A percentile compares a stretch with the other conserved stretches of the same genome.
Conservation (phyloP, 306 rosid genomes). For the Dalbergia cultrata region DNA sequence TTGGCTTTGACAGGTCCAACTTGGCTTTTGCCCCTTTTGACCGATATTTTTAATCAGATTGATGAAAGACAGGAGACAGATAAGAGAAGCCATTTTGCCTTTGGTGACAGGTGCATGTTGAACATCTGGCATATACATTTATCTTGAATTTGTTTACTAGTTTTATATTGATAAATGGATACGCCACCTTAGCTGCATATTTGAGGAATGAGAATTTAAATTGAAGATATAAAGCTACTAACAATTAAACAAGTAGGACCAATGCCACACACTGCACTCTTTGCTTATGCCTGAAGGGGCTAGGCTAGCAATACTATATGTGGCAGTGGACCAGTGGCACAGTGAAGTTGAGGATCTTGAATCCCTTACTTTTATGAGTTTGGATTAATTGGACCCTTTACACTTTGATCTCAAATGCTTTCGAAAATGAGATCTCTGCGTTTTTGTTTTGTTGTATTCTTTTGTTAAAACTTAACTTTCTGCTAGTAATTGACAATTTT, state of each 20-base stretch:
- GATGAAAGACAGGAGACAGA: background rate
- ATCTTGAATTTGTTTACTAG: no score
- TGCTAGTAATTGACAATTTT: background rate
- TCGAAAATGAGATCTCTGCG: background rate
- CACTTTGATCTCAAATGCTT: background rate
- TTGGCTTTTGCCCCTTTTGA: constrained; percentile 50
- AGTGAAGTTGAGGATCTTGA: background rate
- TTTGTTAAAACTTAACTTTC: background rate
- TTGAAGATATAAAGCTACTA: background rate
- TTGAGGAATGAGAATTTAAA: background rate
- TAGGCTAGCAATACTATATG: no score
- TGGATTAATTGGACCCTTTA: background rate
- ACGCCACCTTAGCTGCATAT: background rate
- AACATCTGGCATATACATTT: constrained; percentile 25
- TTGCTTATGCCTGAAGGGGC: no score
- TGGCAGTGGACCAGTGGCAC: background rate
- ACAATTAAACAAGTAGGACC: no score
- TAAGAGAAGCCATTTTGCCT: constrained; percentile 26
- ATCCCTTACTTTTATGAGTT: background rate
- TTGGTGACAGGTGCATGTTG: constrained; percentile 33
- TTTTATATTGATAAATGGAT: no score
- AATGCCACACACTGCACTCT: no score
- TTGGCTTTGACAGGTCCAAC: constrained; percentile 87
- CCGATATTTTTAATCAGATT: constrained; percentile 34
- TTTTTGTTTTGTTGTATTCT: background rate